A percentile compares a stretch with the other conserved stretches of the same genome.
Evolutionary conservation across 805 yeast genomes (phyloP).

Genomic region (Pichia cephalocereana): DNA sequence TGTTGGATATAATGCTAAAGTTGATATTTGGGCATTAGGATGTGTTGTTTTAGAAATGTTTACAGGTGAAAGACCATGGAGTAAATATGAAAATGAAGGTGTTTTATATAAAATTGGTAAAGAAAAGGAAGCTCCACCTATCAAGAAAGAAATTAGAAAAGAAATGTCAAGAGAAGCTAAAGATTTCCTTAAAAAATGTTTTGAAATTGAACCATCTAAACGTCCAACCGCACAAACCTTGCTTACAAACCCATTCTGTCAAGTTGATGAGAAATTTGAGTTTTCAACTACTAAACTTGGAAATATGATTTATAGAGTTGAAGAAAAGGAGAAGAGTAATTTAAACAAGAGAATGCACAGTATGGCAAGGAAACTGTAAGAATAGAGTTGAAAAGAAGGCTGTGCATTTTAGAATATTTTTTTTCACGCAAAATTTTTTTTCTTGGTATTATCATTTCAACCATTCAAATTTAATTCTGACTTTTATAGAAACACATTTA

Average conservation of each 20-base stretch:
- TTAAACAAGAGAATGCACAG: constrained; percentile 10
- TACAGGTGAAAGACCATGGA: constrained; percentile 97
- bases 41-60: constrained; percentile 97
- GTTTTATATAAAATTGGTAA: constrained; percentile 88
- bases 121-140: constrained; percentile 80
- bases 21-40: constrained; percentile 97
- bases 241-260: constrained; percentile 37
- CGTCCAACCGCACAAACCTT: constrained; percentile 81
- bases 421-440: constrained; percentile 1
- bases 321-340: constrained; percentile 14
- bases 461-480: too few relatives aligned
- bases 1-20: constrained; percentile 95
- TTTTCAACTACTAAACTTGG: constrained; percentile 26
- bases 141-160: constrained; percentile 77
- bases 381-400: background rate
- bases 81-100: constrained; percentile 87
- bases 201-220: constrained; percentile 64
- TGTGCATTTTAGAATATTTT: constrained; percentile 1
- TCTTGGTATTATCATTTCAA: background rate
- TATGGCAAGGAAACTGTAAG: constrained; percentile 9
- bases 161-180: constrained; percentile 56
- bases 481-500: background rate
- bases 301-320: constrained; percentile 16
- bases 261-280: constrained; percentile 15
- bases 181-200: constrained; percentile 68